phyloP scores from a whole-genome alignment of 2,329 filamentous ascomycete species.

The Graphilbum sp. region DNA sequence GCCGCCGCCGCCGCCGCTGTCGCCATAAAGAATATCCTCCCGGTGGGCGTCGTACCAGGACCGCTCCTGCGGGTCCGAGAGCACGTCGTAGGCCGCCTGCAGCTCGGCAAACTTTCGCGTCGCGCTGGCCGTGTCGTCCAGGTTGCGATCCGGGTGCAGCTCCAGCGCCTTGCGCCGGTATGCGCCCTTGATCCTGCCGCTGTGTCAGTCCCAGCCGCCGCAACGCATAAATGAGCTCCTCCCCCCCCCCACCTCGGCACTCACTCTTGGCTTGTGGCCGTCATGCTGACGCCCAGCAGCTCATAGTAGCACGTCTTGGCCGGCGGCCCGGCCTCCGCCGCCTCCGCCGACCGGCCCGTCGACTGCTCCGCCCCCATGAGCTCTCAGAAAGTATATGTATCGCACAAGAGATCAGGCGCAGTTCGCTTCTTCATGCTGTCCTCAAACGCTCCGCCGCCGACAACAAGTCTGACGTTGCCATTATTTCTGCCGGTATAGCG shows the following conservation, averaged over 20 bases:
- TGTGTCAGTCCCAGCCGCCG: too few species aligned
- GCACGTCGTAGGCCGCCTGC: slow-evolving; percentile 85
- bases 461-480: too few species aligned
- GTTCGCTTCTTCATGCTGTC: too few species aligned
- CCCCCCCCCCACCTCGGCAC: too few species aligned
- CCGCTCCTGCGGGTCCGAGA: slow-evolving; percentile 88
- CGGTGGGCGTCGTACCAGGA: slow-evolving; percentile 97
- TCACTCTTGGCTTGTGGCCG: slow-evolving; percentile 69
- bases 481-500: too few species aligned
- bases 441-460: too few species aligned
- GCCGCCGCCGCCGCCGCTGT: slow-evolving; percentile 25
- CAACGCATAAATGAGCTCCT: too few species aligned
- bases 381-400: not conserved
- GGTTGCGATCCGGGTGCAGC: slow-evolving; percentile 88
- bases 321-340: slow-evolving; percentile 9
- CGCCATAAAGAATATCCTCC: slow-evolving; percentile 61
- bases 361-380: slow-evolving; percentile 42
- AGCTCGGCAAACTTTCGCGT: slow-evolving; percentile 82
- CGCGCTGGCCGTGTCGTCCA: slow-evolving; percentile 63
- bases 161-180: slow-evolving; percentile 85
- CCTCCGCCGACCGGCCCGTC: slow-evolving; percentile 15
- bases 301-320: slow-evolving; percentile 72
- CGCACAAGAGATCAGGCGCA: not conserved
- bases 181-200: slow-evolving; percentile 67
- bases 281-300: slow-evolving; percentile 55